A percentile compares a stretch with the other conserved stretches of the same genome.
Evolutionary conservation across 257 asterid species (phyloP).

Genomic region (Capsicum rhomboideum): DNA sequence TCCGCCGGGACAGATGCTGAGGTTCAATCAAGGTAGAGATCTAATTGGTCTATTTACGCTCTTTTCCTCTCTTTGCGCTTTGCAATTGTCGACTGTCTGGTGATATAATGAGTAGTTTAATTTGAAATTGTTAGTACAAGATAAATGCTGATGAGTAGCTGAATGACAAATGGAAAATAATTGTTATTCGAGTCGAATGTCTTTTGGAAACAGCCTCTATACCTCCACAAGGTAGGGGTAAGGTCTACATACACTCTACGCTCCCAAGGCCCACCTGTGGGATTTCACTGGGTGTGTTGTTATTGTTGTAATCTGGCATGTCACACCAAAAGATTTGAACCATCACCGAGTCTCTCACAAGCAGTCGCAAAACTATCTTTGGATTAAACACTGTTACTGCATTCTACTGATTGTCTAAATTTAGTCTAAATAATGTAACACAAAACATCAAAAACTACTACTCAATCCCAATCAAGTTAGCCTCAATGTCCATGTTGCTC

Average conservation of each 20-base stretch:
- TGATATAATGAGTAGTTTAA: background rate
- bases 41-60: background rate
- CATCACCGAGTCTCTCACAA: background rate
- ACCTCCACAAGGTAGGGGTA: too few relatives aligned
- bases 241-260: too few relatives aligned
- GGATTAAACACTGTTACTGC: background rate
- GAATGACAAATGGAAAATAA: background rate
- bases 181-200: too few relatives aligned
- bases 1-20: conserved; percentile 3
- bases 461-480: background rate
- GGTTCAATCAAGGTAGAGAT: conserved; percentile 31
- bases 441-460: background rate
- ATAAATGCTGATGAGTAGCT: background rate
- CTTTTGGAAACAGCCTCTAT: too few relatives aligned
- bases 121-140: background rate
- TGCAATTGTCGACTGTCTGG: background rate
- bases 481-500: background rate
- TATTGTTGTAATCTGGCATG: background rate
- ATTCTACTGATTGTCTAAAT: background rate
- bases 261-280: too few relatives aligned
- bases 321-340: background rate
- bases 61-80: background rate
- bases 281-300: too few relatives aligned
- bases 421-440: background rate
- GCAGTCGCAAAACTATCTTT: background rate